These are phyloP conservation scores for Hondaea fermentalgiana DNA, from an alignment of 108 stramenopile genomes.

Conservation along the genomic window DNA sequence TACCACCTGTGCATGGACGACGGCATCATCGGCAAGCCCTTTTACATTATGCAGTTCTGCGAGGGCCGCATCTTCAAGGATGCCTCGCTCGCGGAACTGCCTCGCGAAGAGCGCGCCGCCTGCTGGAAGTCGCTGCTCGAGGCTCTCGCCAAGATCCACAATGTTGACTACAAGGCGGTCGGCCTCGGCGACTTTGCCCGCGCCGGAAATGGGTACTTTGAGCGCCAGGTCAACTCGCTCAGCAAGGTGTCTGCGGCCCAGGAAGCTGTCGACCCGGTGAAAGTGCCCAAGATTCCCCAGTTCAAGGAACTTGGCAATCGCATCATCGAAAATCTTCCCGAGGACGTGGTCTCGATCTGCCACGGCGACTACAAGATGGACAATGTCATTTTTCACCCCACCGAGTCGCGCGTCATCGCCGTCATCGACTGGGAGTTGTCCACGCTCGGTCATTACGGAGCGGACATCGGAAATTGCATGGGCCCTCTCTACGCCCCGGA, in stretches of 20 bases:
- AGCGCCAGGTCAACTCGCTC: neutral
- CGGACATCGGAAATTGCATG: constrained; percentile 77
- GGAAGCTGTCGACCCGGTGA: neutral
- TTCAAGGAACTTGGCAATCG: neutral
- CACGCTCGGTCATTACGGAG: constrained; percentile 78
- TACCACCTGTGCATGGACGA: constrained; percentile 71
- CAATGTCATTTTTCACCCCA: constrained; percentile 84
- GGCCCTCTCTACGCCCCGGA: constrained; percentile 16
- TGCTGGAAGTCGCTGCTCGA: constrained; percentile 61
- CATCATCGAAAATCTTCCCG: constrained; percentile 23
- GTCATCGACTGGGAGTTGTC: constrained; percentile 93
- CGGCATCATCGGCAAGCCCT: constrained; percentile 73
- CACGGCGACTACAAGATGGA: constrained; percentile 96
- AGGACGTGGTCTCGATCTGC: constrained; percentile 58
- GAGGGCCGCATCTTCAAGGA: constrained; percentile 79
- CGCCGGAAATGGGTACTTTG: constrained; percentile 45
- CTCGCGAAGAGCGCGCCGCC: constrained; percentile 45
- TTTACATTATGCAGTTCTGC: constrained; percentile 89
- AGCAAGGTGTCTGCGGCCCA: neutral
- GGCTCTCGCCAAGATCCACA: constrained; percentile 56
- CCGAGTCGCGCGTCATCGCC: constrained; percentile 71
- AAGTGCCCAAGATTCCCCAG: neutral
- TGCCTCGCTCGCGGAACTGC: constrained; percentile 64
- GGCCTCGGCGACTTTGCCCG: constrained; percentile 68
- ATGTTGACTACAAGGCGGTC: constrained; percentile 30